Percentiles rank a stretch among this genome's conserved stretches.
Evolutionary conservation across 1,284 basidiomycete species (phyloP).

Genomic region (Leccinum subrobustum): DNA sequence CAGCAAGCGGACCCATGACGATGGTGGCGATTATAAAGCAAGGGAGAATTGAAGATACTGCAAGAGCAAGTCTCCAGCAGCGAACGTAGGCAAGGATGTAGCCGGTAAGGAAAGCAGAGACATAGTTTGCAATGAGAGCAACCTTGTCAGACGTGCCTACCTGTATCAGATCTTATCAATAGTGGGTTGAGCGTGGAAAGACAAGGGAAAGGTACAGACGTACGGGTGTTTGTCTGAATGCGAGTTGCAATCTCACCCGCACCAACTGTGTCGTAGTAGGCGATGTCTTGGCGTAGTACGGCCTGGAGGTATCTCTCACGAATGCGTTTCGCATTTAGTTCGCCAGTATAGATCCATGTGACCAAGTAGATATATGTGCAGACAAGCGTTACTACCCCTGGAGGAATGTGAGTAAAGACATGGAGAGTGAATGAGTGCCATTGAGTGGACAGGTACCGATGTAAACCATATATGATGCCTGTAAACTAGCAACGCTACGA

Average conservation of each 20-base stretch:
- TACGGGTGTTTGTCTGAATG: constrained; percentile 91
- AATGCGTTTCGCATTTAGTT: constrained; percentile 82
- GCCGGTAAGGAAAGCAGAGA: constrained; percentile 72
- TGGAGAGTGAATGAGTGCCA: too few relatives aligned
- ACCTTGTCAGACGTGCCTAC: constrained; percentile 90
- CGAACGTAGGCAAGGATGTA: constrained; percentile 73
- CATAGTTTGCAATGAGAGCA: constrained; percentile 60
- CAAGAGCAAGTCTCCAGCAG: constrained; percentile 87
- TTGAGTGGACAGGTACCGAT: constrained; percentile 57
- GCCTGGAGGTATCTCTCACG: constrained; percentile 75
- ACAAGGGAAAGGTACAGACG: constrained; percentile 22
- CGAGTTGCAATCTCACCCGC: constrained; percentile 95
- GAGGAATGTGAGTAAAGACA: neutral
- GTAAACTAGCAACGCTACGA: constrained; percentile 47
- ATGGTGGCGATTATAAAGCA: constrained; percentile 79
- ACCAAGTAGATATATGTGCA: constrained; percentile 80
- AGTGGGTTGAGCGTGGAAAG: neutral
- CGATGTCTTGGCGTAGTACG: constrained; percentile 83
- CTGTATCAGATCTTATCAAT: constrained; percentile 72
- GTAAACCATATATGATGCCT: constrained; percentile 64
- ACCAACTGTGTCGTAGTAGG: constrained; percentile 91
- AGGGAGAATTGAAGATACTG: constrained; percentile 84
- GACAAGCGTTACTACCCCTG: constrained; percentile 65
- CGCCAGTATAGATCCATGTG: constrained; percentile 89
- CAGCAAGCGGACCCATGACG: constrained; percentile 77